Conservation (phyloP, 176 grass and related monocot genomes). For the Canna indica region DNA sequence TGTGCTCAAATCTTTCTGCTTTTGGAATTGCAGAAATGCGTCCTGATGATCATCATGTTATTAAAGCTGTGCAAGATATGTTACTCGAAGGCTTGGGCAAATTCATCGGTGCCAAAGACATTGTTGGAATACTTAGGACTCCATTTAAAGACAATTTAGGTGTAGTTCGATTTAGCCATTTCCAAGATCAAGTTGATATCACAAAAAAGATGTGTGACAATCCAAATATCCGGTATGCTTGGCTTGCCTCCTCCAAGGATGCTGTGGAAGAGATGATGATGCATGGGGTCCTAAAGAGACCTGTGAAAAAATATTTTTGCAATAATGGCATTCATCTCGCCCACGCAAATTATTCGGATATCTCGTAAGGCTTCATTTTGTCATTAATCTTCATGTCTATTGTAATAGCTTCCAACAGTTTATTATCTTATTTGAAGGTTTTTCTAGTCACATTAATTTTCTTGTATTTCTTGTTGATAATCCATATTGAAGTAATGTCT, state of each 20-base stretch:
- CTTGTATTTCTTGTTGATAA: background rate
- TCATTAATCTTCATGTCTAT: background rate
- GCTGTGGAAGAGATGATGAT: constrained; percentile 65
- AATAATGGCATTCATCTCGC: constrained; percentile 62
- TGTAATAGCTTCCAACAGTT: background rate
- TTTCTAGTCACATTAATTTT: background rate
- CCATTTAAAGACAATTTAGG: constrained; percentile 41
- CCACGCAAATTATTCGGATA: constrained; percentile 50
- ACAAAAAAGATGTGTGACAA: constrained; percentile 42
- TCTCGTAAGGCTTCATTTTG: constrained; percentile 50
- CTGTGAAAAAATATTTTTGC: constrained; percentile 33
- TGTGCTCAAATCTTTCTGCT: constrained; percentile 22
- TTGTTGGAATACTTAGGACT: constrained; percentile 57
- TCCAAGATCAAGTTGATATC: constrained; percentile 50
- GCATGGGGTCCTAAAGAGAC: constrained; percentile 36
- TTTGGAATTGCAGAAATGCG: constrained; percentile 17
- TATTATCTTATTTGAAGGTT: background rate
- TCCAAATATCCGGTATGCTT: constrained; percentile 91
- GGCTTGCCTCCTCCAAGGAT: constrained; percentile 77
- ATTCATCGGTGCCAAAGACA: constrained; percentile 54
- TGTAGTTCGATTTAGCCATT: constrained; percentile 45
- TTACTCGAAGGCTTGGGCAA: constrained; percentile 53
- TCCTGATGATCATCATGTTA: constrained; percentile 25
- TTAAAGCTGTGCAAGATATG: constrained; percentile 61
- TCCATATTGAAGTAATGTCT: background rate